Conservation (phyloP, 2,329 filamentous ascomycete genomes). For the Chalara sp. region DNA sequence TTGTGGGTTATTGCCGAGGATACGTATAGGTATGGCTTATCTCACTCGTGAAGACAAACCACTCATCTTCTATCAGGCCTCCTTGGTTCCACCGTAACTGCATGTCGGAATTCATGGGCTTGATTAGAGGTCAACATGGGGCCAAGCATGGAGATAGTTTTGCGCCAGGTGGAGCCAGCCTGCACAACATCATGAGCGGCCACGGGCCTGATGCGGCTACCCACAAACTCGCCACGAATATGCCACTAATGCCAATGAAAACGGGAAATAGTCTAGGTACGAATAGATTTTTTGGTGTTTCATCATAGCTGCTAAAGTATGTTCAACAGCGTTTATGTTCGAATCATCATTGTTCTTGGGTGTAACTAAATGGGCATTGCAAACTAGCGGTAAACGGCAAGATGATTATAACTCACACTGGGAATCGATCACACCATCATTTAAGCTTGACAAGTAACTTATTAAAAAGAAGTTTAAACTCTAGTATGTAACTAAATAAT, state of each 20-base stretch:
- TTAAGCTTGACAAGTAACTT: too few species aligned
- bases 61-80: conserved; percentile 49
- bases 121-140: conserved; percentile 34
- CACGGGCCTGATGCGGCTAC: background rate
- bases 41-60: too few species aligned
- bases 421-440: too few species aligned
- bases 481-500: too few species aligned
- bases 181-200: too few species aligned
- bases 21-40: too few species aligned
- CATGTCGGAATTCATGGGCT: conserved; percentile 40
- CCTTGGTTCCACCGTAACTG: conserved; percentile 51
- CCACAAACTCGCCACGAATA: background rate
- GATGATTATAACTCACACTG: too few species aligned
- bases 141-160: conserved; percentile 38
- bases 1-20: conserved; percentile 57
- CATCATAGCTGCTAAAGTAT: background rate
- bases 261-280: background rate
- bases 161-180: conserved; percentile 38
- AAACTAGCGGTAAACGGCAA: too few species aligned
- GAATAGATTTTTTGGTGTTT: too few species aligned
- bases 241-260: background rate
- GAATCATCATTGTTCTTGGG: background rate
- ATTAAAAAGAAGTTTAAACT: too few species aligned
- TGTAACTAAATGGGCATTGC: too few species aligned
- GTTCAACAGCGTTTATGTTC: background rate